Evolutionary conservation across 352 stramenopile genomes (phyloP).

Genomic region (Phytophthora hibernalis): DNA sequence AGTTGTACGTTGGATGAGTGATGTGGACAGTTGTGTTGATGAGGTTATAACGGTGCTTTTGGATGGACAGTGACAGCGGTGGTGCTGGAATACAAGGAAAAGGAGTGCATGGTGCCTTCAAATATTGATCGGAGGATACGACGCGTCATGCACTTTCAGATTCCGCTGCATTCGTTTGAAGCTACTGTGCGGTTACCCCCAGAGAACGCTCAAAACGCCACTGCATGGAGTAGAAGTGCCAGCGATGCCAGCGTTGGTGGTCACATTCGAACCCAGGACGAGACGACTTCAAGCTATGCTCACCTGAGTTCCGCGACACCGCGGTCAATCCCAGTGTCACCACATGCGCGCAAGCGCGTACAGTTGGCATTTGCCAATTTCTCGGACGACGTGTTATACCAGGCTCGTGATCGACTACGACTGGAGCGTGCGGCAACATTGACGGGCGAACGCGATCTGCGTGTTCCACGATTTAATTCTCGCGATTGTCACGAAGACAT

Average conservation of each 20-base stretch:
- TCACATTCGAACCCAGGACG: conserved; percentile 38
- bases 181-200: conserved; percentile 79
- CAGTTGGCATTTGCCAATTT: conserved; percentile 85
- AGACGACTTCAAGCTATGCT: conserved; percentile 46
- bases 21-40: not conserved
- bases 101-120: conserved; percentile 80
- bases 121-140: conserved; percentile 90
- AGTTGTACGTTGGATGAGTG: conserved; percentile 55
- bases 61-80: conserved; percentile 73
- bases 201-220: conserved; percentile 26
- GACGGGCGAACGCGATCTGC: conserved; percentile 58
- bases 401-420: conserved; percentile 77
- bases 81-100: conserved; percentile 88
- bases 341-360: conserved; percentile 69
- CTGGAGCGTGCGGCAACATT: conserved; percentile 78
- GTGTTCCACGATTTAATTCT: conserved; percentile 78
- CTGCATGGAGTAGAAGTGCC: conserved; percentile 21
- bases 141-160: conserved; percentile 90
- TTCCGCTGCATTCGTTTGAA: conserved; percentile 85
- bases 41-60: conserved; percentile 20
- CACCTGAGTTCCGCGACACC: conserved; percentile 66
- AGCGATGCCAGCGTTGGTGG: conserved; percentile 27
- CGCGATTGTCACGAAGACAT: conserved; percentile 88
- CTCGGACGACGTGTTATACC: conserved; percentile 87
- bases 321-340: conserved; percentile 87